These are phyloP conservation scores for Odontarrhena argentea DNA, from an alignment of 345 rosid species.

Conservation along the genomic window DNA sequence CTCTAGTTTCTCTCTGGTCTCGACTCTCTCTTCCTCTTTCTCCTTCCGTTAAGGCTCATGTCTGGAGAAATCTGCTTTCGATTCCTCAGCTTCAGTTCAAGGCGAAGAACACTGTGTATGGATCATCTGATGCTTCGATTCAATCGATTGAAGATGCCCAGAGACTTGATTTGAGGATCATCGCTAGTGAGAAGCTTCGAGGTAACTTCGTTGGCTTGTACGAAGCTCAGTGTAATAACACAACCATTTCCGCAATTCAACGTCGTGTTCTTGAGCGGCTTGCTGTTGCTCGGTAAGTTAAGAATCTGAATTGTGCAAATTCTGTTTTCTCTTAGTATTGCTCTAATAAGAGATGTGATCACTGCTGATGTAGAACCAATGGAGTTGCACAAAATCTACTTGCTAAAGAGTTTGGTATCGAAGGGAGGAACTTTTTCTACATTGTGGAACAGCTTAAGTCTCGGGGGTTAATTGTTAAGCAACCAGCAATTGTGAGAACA, in stretches of 20 bases:
- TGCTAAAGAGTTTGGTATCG: constrained; percentile 73
- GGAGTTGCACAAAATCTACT: constrained; percentile 81
- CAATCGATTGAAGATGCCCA: constrained; percentile 56
- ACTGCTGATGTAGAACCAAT: constrained; percentile 49
- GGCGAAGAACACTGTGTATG: constrained; percentile 35
- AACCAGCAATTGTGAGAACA: constrained; percentile 72
- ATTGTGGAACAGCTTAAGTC: constrained; percentile 71
- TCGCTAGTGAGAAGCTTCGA: constrained; percentile 59
- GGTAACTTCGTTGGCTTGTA: constrained; percentile 70
- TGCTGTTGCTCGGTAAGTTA: constrained; percentile 56
- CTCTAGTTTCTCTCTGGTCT: constrained; percentile 51
- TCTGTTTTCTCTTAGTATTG: neutral
- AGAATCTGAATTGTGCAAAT: neutral
- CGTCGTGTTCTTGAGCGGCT: constrained; percentile 67
- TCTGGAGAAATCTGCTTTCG: constrained; percentile 59
- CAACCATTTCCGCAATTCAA: constrained; percentile 48
- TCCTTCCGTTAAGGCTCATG: constrained; percentile 45
- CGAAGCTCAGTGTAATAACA: constrained; percentile 44
- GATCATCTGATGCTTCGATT: constrained; percentile 44
- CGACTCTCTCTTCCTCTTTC: constrained; percentile 40
- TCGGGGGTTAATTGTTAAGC: constrained; percentile 70
- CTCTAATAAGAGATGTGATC: neutral
- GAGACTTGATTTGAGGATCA: constrained; percentile 53
- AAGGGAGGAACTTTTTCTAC: constrained; percentile 73
- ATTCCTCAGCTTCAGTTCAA: constrained; percentile 59